Base-by-base conservation (phyloP, 768 basidiomycete species). In the Dacryopinax primogenitus region DNA sequence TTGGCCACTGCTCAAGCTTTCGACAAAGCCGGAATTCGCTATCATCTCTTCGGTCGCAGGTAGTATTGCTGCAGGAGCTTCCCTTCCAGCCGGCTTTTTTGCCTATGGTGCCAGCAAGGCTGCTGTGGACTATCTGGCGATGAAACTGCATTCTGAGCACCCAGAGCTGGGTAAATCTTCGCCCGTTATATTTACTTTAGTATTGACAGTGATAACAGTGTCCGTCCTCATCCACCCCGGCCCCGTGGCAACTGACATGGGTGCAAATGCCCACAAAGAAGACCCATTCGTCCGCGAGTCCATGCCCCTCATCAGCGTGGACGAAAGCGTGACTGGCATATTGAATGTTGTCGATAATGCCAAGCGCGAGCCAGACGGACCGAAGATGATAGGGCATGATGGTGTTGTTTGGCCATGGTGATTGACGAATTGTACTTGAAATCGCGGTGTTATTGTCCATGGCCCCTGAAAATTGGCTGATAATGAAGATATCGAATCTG, bases 21-120 rank as follows among this genome's bases (percentile, higher is more conserved):
- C 51, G 35, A 4, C 23, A 1, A 3, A 6, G 7, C 65, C 65
- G 26, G 64, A 68, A 37, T 72, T 70, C 39, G 32, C 64, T 13
- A 62, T 66, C 35, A 62, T 72, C 41, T 68, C 69, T 23, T 33
- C 65, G 11, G 13, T 21, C 0, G 35, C 35, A 1, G 70, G 47
- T 1, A 45, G 45, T 13, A 47, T 71, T 63, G 34, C 35, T 1
- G 45, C 63, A 1, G 36, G 65, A 15, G 32, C n/a, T 18, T 16
- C 34, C 1, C 36, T 45, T 2, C 32, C 33, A 4, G 11, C 28
- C 26, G 39, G 39, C n/a, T 1, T 39, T 18, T 16, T 34, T 1
- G 44, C 51, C 3, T 68, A 69, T 44, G 68, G 62, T 9, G 18
- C 34, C 16, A 65, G 62, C 35, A 71, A 71, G 44, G 67, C 66